phyloP scores from a whole-genome alignment of 371 early-diverging fungal species.

The Lichtheimia ornata region DNA sequence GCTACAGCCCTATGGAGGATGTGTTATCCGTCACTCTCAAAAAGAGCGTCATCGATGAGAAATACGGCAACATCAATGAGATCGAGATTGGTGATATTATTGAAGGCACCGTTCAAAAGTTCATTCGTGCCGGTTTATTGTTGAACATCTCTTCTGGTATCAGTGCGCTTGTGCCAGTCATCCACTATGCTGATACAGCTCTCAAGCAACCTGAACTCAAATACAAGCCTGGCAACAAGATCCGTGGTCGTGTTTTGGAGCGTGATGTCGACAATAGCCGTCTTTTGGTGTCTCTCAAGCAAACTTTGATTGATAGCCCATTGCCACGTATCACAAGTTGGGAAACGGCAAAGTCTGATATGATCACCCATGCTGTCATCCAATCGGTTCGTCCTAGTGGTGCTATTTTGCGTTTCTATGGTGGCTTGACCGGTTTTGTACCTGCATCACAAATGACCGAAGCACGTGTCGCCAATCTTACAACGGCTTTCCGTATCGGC shows the following conservation, averaged over 20 bases:
- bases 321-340: slow-evolving; percentile 67
- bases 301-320: slow-evolving; percentile 73
- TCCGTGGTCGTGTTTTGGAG: slow-evolving; percentile 74
- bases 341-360: slow-evolving; percentile 56
- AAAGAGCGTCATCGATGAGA: slow-evolving; percentile 66
- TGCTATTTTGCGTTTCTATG: slow-evolving; percentile 78
- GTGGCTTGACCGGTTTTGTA: slow-evolving; percentile 68
- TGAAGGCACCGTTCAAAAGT: slow-evolving; percentile 55
- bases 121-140: slow-evolving; percentile 63
- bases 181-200: slow-evolving; percentile 77
- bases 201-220: slow-evolving; percentile 75
- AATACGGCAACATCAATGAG: slow-evolving; percentile 71
- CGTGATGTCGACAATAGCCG: slow-evolving; percentile 53
- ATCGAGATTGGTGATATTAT: slow-evolving; percentile 70
- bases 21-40: slow-evolving; percentile 72
- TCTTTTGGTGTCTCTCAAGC: slow-evolving; percentile 78
- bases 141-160: slow-evolving; percentile 67
- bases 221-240: slow-evolving; percentile 71
- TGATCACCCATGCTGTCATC: slow-evolving; percentile 69
- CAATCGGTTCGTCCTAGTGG: slow-evolving; percentile 63
- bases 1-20: slow-evolving; percentile 77
- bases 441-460: slow-evolving; percentile 70
- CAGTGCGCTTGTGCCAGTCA: slow-evolving; percentile 69
- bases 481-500: slow-evolving; percentile 64
- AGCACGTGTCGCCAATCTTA: slow-evolving; percentile 42